Evolutionary conservation across 331 rosid genomes (phyloP).

Genomic region (Quercus tomentella): DNA sequence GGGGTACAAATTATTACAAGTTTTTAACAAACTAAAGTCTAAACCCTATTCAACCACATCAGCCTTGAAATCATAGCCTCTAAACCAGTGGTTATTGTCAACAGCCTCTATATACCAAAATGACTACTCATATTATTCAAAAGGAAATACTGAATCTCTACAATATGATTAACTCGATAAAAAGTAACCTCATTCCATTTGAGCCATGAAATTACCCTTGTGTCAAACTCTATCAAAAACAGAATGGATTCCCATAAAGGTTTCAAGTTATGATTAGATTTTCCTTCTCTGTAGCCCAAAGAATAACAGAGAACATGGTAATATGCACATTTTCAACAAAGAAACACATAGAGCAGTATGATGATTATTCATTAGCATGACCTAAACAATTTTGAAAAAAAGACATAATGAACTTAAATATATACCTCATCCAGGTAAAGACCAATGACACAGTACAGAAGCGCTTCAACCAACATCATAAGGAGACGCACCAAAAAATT

Average conservation of each 20-base stretch:
- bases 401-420: constrained; percentile 8
- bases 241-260: background rate
- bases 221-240: background rate
- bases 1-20: too few species aligned
- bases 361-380: background rate
- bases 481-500: constrained; percentile 77
- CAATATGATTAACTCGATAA: background rate
- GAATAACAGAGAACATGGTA: background rate
- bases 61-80: too few species aligned
- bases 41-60: too few species aligned
- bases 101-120: too few species aligned
- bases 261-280: background rate
- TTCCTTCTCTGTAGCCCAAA: background rate
- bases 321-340: background rate
- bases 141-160: background rate
- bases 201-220: too few species aligned
- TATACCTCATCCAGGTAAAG: constrained; percentile 90
- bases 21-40: too few species aligned
- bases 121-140: background rate
- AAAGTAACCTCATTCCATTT: too few species aligned
- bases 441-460: constrained; percentile 79
- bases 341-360: background rate
- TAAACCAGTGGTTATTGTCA: too few species aligned
- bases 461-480: constrained; percentile 80
- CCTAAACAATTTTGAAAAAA: background rate